Evolutionary conservation across 441 rosid species (phyloP).

Genomic region (Gossypium davidsonii): DNA sequence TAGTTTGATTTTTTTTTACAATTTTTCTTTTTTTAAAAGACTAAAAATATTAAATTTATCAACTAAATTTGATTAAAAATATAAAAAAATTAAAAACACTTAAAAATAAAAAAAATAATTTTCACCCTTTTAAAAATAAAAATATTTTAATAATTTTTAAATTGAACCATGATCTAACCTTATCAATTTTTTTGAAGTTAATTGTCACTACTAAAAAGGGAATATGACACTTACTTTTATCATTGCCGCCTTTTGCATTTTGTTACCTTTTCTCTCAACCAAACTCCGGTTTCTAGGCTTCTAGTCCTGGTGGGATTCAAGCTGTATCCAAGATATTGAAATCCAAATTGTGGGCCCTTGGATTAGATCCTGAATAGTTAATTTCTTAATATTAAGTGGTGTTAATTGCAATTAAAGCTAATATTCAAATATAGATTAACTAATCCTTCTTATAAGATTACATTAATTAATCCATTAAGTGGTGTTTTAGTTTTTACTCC

Average conservation of each 20-base stretch:
- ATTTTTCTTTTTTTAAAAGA: too few relatives aligned
- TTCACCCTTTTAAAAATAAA: too few relatives aligned
- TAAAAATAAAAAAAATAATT: not conserved
- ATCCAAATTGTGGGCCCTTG: not conserved
- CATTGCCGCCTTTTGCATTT: not conserved
- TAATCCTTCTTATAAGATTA: too few relatives aligned
- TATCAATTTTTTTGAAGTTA: conserved; percentile 8
- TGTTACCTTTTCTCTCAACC: not conserved
- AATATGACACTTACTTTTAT: not conserved
- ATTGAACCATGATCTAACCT: conserved; percentile 6
- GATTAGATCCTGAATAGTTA: not conserved
- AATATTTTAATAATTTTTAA: too few relatives aligned
- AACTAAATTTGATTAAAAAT: too few relatives aligned
- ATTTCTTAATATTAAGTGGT: not conserved
- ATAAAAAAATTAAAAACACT: not conserved
- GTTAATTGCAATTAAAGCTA: too few relatives aligned
- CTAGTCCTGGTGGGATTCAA: not conserved
- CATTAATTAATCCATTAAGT: too few relatives aligned
- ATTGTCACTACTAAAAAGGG: conserved; percentile 7
- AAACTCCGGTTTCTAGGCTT: not conserved
- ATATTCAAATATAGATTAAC: too few relatives aligned
- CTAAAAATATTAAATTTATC: too few relatives aligned
- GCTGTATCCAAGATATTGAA: conserved; percentile 7
- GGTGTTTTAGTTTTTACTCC: not conserved
- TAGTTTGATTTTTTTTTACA: too few relatives aligned